A percentile compares a stretch with the other conserved stretches of the same genome.
These are phyloP conservation scores for Fusarium cicatricum DNA, from an alignment of 2,329 filamentous ascomycete genomes.

Conservation along the genomic window DNA sequence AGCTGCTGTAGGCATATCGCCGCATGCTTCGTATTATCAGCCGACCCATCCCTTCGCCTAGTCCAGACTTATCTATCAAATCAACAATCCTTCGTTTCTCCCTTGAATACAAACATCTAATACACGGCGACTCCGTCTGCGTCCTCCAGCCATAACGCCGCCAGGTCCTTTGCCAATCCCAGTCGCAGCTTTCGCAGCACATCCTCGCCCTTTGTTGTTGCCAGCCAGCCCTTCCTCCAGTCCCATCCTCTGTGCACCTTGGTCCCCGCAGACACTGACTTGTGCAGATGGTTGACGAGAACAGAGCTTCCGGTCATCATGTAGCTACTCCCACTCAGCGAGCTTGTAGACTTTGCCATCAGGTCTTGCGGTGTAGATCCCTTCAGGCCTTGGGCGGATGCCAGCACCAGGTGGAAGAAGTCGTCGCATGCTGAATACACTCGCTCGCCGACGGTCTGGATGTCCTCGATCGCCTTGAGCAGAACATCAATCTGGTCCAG, in stretches of 20 bases:
- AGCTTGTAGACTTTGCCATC: slow-evolving; percentile 65
- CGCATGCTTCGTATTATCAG: slow-evolving; percentile 33
- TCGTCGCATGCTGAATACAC: slow-evolving; percentile 80
- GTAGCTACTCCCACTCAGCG: slow-evolving; percentile 68
- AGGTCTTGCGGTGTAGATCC: slow-evolving; percentile 71
- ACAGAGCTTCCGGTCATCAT: slow-evolving; percentile 78
- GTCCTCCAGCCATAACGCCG: slow-evolving; percentile 72
- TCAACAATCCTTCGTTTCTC: slow-evolving; percentile 13
- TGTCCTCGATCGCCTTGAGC: slow-evolving; percentile 80
- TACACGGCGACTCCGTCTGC: slow-evolving; percentile 63
- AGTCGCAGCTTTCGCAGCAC: slow-evolving; percentile 77
- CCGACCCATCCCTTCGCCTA: slow-evolving; percentile 19
- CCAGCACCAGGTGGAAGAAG: slow-evolving; percentile 78
- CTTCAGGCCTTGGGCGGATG: slow-evolving; percentile 70
- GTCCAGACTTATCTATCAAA: slow-evolving; percentile 15
- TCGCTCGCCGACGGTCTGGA: slow-evolving; percentile 76
- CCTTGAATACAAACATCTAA: slow-evolving; percentile 38
- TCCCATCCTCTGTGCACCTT: slow-evolving; percentile 73
- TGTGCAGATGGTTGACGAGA: slow-evolving; percentile 68
- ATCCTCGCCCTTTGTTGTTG: slow-evolving; percentile 69
- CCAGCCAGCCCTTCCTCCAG: slow-evolving; percentile 80
- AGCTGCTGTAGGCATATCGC: not conserved
- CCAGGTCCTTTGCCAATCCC: slow-evolving; percentile 78
- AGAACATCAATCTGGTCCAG: slow-evolving; percentile 77
- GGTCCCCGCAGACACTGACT: slow-evolving; percentile 65